A percentile compares a stretch with the other conserved stretches of the same genome.
phyloP scores from a whole-genome alignment of 257 asterid species.

The Penstemon barbatus region DNA sequence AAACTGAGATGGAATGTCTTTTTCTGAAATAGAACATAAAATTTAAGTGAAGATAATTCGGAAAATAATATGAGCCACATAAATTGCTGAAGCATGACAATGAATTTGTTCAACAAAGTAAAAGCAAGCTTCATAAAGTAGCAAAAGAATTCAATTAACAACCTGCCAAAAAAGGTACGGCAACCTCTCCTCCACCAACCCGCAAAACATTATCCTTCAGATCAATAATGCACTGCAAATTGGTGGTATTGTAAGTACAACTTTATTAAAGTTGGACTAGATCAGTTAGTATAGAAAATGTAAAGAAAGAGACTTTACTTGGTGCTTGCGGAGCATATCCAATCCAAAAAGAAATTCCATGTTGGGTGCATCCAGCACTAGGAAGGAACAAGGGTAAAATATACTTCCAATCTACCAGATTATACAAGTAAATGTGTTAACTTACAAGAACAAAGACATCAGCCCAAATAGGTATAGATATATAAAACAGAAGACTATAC shows the following conservation, averaged over 20 bases:
- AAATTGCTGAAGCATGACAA: background rate
- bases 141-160: slow-evolving; percentile 17
- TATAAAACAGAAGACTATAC: background rate
- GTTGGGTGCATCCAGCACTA: slow-evolving; percentile 91
- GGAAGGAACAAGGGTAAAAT: slow-evolving; percentile 89
- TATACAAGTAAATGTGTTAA: slow-evolving; percentile 22
- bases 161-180: slow-evolving; percentile 93
- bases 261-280: slow-evolving; percentile 17
- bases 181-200: slow-evolving; percentile 98
- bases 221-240: slow-evolving; percentile 86
- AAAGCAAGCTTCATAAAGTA: slow-evolving; percentile 16
- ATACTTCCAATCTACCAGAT: slow-evolving; percentile 68
- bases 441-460: slow-evolving; percentile 18
- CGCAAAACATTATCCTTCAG: slow-evolving; percentile 91
- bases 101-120: background rate
- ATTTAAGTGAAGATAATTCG: slow-evolving; percentile 1
- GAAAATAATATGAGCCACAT: slow-evolving; percentile 20
- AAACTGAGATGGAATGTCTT: slow-evolving; percentile 80
- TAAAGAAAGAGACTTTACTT: slow-evolving; percentile 44
- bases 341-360: slow-evolving; percentile 98
- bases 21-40: slow-evolving; percentile 53
- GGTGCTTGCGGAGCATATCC: slow-evolving; percentile 99
- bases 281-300: slow-evolving; percentile 18
- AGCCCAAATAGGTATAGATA: slow-evolving; percentile 4
- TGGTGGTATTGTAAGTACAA: slow-evolving; percentile 22